A percentile compares a stretch with the other conserved stretches of the same genome.
These are phyloP conservation scores for Claviceps purpurea DNA, from an alignment of 2,329 filamentous ascomycete genomes.

Conservation along the genomic window DNA sequence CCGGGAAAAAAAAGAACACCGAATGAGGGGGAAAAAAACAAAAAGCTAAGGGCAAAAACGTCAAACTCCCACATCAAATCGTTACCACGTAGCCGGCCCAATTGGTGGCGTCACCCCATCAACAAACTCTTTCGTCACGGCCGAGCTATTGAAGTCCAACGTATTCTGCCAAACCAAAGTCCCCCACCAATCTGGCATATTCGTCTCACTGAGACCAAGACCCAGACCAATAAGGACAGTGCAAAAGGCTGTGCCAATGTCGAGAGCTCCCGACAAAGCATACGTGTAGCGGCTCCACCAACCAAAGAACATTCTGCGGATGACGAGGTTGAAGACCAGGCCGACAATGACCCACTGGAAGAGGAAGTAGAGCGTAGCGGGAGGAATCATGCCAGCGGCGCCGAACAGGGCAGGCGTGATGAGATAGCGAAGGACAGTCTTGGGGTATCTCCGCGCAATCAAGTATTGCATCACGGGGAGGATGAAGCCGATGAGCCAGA, in stretches of 20 bases:
- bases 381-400: slow-evolving; percentile 32
- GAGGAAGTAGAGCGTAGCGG: slow-evolving; percentile 40
- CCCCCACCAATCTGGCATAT: slow-evolving; percentile 33
- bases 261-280: slow-evolving; percentile 31
- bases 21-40: too few species aligned
- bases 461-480: slow-evolving; percentile 34
- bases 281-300: slow-evolving; percentile 31
- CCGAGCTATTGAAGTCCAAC: slow-evolving; percentile 14
- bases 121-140: slow-evolving; percentile 14
- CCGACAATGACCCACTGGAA: slow-evolving; percentile 41
- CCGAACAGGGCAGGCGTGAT: slow-evolving; percentile 39
- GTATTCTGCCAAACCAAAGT: slow-evolving; percentile 23
- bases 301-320: slow-evolving; percentile 32
- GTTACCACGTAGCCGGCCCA: slow-evolving; percentile 14
- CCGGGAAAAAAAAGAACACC: too few species aligned
- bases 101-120: slow-evolving; percentile 14
- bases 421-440: slow-evolving; percentile 28
- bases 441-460: slow-evolving; percentile 25
- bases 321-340: slow-evolving; percentile 38
- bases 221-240: slow-evolving; percentile 36
- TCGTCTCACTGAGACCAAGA: slow-evolving; percentile 13
- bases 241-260: slow-evolving; percentile 40
- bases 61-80: not conserved
- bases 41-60: too few species aligned
- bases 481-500: slow-evolving; percentile 37